Evolutionary conservation across 2,329 filamentous ascomycete species (phyloP).

Genomic region (Fusarium pseudoanthophilum): DNA sequence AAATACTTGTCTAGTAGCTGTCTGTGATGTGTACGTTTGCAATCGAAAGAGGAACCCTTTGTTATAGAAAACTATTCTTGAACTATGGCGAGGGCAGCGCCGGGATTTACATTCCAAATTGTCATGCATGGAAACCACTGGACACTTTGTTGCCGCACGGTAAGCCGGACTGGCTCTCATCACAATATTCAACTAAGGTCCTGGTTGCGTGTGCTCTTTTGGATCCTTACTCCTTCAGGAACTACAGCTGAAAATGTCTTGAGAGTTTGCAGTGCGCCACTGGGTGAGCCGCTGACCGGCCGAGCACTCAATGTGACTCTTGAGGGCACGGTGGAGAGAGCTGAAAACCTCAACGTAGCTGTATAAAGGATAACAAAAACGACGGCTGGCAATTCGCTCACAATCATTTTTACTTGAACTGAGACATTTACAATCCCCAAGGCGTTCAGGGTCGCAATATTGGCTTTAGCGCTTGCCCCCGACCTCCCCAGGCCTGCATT

Average conservation of each 20-base stretch:
- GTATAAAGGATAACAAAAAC: too few relatives aligned
- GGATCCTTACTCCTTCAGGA: neutral
- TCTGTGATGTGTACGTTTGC: neutral
- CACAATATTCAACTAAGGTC: neutral
- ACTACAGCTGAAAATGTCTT: neutral
- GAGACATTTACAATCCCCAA: too few relatives aligned
- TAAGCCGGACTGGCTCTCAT: too few relatives aligned
- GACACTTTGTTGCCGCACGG: neutral
- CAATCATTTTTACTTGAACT: neutral
- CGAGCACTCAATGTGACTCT: neutral
- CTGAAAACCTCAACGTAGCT: neutral
- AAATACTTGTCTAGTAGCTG: fast-evolving
- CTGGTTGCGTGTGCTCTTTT: too few relatives aligned
- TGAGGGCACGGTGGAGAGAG: neutral
- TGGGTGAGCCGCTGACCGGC: neutral
- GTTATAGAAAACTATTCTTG: neutral
- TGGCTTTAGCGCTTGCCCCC: neutral
- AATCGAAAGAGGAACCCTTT: neutral
- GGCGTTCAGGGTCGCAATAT: neutral
- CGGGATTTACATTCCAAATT: neutral
- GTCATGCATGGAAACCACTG: too few relatives aligned
- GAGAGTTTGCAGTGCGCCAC: neutral
- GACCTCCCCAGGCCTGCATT: neutral
- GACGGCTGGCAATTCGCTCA: neutral
- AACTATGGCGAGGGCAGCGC: fast-evolving